These are phyloP conservation scores for Phlyctochytrium arcticum DNA, from an alignment of 192 early-diverging fungal genomes.

Conservation along the genomic window DNA sequence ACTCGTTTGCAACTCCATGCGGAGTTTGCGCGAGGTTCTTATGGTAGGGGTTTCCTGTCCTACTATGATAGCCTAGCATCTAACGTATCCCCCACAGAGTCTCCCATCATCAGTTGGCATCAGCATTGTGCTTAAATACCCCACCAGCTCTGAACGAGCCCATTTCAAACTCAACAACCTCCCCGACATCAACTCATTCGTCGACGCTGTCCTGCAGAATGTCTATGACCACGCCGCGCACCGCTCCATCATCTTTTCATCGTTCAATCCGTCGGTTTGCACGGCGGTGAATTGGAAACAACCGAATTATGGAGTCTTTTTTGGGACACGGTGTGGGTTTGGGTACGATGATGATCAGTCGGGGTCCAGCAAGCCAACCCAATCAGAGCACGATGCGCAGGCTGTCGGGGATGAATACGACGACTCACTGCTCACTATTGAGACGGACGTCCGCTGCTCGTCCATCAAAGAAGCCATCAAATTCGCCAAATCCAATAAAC, in stretches of 20 bases:
- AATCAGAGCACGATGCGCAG: neutral
- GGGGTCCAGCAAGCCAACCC: neutral
- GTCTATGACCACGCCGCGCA: slow-evolving; percentile 72
- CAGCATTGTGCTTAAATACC: slow-evolving; percentile 86
- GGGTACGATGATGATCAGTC: slow-evolving; percentile 16
- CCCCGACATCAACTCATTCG: slow-evolving; percentile 74
- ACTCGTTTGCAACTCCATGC: slow-evolving; percentile 18
- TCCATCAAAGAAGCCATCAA: slow-evolving; percentile 93
- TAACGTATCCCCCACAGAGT: slow-evolving; percentile 34
- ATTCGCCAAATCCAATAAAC: slow-evolving; percentile 87
- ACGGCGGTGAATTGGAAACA: slow-evolving; percentile 98
- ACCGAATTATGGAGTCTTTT: slow-evolving; percentile 96
- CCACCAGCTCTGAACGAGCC: slow-evolving; percentile 59
- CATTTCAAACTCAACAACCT: slow-evolving; percentile 50
- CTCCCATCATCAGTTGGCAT: slow-evolving; percentile 73
- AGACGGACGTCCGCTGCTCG: slow-evolving; percentile 36
- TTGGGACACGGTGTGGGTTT: slow-evolving; percentile 79
- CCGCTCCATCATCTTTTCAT: slow-evolving; percentile 75
- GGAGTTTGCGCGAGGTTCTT: slow-evolving; percentile 68
- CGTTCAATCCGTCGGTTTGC: slow-evolving; percentile 88
- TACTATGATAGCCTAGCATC: neutral
- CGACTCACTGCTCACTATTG: no score
- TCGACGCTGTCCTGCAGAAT: slow-evolving; percentile 83
- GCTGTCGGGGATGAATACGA: slow-evolving; percentile 4
- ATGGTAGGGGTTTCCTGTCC: slow-evolving; percentile 47